Evolutionary conservation across 2,329 filamentous ascomycete species (phyloP), one percentile per base, ranked within the genome.

Genomic region (Exserohilum rostratum): DNA sequence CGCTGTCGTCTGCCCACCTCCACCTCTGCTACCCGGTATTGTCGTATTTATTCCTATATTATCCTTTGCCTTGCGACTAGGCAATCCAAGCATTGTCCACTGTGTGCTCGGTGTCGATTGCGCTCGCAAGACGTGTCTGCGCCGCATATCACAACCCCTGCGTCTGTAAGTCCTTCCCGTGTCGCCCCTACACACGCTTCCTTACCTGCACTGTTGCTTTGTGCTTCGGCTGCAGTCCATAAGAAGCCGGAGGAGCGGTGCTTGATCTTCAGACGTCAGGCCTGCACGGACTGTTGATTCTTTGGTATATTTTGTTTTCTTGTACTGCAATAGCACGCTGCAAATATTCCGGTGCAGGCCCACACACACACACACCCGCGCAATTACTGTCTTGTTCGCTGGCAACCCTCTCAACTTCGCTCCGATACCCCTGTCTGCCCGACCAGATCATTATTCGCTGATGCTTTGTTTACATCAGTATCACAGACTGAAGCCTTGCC

Each of bases 231-330:
- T 72, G 63, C 66, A 61, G 56, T 63, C 65, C 63, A 68, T 60
- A 64, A 68, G 64, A 63, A 67, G 65, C 72, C 69, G 69, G 65
- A 69, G 58, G 55, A 61, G 50, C 54, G 64, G 65, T 68, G 66
- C 64, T 71, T 62, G 68, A 67, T 72, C 70, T 65, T 68, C 71
- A 72, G 69, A 72, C 68, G 67, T 71, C 72, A 73, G 68, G 65
- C 68, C 70, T 75, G 72, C 70, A 75, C 70, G 69, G 70, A 71
- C 72, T 68, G 60, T 61, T 65, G 66, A 58, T 68, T 71, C 66
- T 35, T 68, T 73, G 68, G 65, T 62, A 67, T 54, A 58, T 63
- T 63, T 62, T 25, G 22, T 25, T 25, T 63, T 43, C 64, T 58
- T 61, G 69, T 56, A 70, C 66, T 72, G 68, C 65, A 70, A 71